These are phyloP conservation scores for Vitellaria paradoxa DNA, from an alignment of 179 eudicot species.

Conservation along the genomic window DNA sequence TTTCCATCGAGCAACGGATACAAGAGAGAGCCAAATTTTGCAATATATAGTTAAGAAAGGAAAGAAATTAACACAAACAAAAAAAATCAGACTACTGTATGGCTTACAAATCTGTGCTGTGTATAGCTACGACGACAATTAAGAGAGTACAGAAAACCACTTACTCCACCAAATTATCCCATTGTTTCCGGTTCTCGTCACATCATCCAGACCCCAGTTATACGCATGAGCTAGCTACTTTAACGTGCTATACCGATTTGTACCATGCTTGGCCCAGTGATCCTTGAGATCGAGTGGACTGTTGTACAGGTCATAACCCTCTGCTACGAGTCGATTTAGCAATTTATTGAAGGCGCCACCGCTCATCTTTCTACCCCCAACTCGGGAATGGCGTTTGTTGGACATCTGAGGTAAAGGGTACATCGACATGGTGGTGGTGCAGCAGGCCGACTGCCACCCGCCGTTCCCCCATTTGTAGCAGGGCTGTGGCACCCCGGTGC, in stretches of 20 bases:
- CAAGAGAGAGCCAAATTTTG: not conserved
- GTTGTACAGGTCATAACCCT: slow-evolving; percentile 58
- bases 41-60: not conserved
- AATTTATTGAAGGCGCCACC: slow-evolving; percentile 74
- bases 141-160: too few species aligned
- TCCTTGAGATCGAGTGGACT: slow-evolving; percentile 67
- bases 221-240: slow-evolving; percentile 18
- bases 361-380: slow-evolving; percentile 85
- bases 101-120: too few species aligned
- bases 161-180: too few species aligned
- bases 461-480: slow-evolving; percentile 95
- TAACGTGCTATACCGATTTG: slow-evolving; percentile 65
- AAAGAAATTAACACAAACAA: not conserved
- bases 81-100: too few species aligned
- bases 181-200: too few species aligned
- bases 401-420: slow-evolving; percentile 72
- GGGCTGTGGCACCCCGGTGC: slow-evolving; percentile 74
- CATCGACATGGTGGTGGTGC: slow-evolving; percentile 73
- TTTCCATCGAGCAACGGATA: too few species aligned
- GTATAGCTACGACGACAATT: too few species aligned
- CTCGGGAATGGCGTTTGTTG: slow-evolving; percentile 66
- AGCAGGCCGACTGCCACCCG: slow-evolving; percentile 89
- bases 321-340: slow-evolving; percentile 65
- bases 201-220: too few species aligned
- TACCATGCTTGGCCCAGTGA: slow-evolving; percentile 85